A percentile compares a stretch with the other conserved stretches of the same genome.
phyloP scores from a whole-genome alignment of 164 flowering plant genomes.

The Hamamelis virginiana region DNA sequence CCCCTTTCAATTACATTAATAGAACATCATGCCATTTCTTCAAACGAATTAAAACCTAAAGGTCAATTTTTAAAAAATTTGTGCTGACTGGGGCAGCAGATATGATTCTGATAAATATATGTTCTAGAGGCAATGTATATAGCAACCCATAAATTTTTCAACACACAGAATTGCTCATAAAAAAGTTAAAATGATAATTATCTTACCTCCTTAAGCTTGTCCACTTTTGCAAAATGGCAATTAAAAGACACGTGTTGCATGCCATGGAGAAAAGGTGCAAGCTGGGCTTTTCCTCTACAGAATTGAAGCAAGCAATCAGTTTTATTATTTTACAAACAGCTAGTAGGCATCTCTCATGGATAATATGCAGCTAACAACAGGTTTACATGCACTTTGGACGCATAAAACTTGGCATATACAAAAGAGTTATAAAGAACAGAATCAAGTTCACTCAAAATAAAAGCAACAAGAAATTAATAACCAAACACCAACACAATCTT shows the following conservation, averaged over 20 bases:
- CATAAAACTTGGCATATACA: neutral
- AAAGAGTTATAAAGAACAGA: neutral
- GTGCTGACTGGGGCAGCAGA: neutral
- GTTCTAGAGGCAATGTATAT: neutral
- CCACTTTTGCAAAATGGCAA: conserved; percentile 71
- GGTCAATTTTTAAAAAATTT: neutral
- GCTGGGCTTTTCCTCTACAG: conserved; percentile 56
- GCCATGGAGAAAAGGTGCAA: conserved; percentile 70
- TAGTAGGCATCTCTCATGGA: neutral
- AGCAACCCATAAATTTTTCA: neutral
- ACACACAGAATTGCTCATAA: neutral
- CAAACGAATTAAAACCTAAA: neutral
- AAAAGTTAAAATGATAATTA: neutral
- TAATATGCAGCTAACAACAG: no score
- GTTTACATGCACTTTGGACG: neutral
- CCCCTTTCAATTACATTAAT: neutral
- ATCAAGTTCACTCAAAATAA: neutral
- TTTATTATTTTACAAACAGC: neutral
- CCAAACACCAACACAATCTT: conserved; percentile 2
- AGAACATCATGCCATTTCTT: neutral
- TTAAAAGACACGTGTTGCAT: conserved; percentile 68
- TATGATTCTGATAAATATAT: neutral
- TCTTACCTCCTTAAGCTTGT: conserved; percentile 66
- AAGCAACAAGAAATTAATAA: neutral
- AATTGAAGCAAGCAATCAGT: neutral